These are phyloP conservation scores for Uncinocarpus reesii DNA, from an alignment of 2,329 filamentous ascomycete species.

Conservation along the genomic window DNA sequence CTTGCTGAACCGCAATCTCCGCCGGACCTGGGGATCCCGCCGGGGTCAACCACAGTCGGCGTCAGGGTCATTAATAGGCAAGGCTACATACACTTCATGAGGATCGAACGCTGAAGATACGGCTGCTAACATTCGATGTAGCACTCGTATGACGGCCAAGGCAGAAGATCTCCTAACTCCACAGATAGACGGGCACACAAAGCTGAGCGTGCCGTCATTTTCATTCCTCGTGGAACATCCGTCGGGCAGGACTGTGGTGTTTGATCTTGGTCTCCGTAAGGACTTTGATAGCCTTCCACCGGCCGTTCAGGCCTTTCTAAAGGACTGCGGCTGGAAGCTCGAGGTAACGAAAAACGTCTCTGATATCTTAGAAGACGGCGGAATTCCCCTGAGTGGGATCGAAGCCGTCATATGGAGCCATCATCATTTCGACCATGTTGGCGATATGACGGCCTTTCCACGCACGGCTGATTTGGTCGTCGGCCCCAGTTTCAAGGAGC, in stretches of 20 bases:
- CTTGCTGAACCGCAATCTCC: not conserved
- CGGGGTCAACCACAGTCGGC: not conserved
- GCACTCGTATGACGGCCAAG: not conserved
- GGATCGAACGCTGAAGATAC: not conserved
- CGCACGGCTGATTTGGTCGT: constrained; percentile 40
- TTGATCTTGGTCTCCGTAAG: constrained; percentile 14
- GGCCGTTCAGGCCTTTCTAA: not conserved
- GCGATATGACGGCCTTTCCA: constrained; percentile 42
- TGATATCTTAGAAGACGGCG: constrained; percentile 17
- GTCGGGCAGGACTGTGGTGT: constrained; percentile 15
- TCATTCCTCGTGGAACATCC: constrained; percentile 17
- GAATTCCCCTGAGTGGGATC: constrained; percentile 13
- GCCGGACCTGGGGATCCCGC: not conserved
- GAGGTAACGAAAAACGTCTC: constrained; percentile 15
- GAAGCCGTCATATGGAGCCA: constrained; percentile 20
- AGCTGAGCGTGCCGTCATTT: constrained; percentile 12
- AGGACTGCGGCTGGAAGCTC: constrained; percentile 2
- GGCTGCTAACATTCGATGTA: not conserved
- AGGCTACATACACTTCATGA: not conserved
- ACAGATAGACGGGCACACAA: constrained; percentile 23
- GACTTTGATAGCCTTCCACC: constrained; percentile 11
- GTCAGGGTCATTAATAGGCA: constrained; percentile 5
- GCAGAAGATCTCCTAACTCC: constrained; percentile 15
- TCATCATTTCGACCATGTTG: constrained; percentile 43
- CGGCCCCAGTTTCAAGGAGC: constrained; percentile 43